Conservation (phyloP, 331 rosid genomes). For the Quercus phellos region DNA sequence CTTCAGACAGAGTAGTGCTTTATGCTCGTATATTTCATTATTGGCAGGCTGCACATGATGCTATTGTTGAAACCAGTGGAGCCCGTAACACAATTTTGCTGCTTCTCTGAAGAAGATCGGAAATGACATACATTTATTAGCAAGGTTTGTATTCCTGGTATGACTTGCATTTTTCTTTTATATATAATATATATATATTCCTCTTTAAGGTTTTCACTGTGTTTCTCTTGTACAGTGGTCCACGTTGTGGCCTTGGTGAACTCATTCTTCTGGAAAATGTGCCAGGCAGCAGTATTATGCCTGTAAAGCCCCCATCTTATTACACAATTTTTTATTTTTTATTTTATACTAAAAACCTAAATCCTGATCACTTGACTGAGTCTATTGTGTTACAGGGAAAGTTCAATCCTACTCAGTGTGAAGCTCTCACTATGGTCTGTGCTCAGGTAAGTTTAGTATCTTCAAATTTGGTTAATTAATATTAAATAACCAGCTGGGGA, state of each 20-base stretch:
- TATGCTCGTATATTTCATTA: slow-evolving; percentile 14
- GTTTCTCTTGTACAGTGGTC: slow-evolving; percentile 62
- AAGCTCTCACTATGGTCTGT: slow-evolving; percentile 98
- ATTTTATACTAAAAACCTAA: slow-evolving; percentile 3
- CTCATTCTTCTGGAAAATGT: slow-evolving; percentile 96
- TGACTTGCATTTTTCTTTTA: background rate
- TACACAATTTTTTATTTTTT: background rate
- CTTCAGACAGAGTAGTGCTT: slow-evolving; percentile 12
- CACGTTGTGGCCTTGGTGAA: slow-evolving; percentile 97
- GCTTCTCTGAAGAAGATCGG: slow-evolving; percentile 87
- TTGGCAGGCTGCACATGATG: slow-evolving; percentile 97
- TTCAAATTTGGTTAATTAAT: background rate
- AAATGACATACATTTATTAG: slow-evolving; percentile 87
- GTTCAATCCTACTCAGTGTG: slow-evolving; percentile 98
- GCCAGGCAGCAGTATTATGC: slow-evolving; percentile 99
- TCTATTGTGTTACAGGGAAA: slow-evolving; percentile 72
- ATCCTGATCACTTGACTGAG: slow-evolving; percentile 2
- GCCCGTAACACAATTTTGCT: slow-evolving; percentile 75
- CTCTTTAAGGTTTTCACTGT: slow-evolving; percentile 19
- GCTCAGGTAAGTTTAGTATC: slow-evolving; percentile 65
- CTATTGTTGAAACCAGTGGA: slow-evolving; percentile 87
- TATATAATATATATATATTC: background rate
- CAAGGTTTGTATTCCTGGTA: slow-evolving; percentile 55
- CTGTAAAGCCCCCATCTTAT: slow-evolving; percentile 51
- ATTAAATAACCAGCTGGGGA: background rate